Evolutionary conservation across 2,329 filamentous ascomycete species (phyloP), one percentile per base, ranked within the genome.

Genomic region (Colletotrichum sp.): DNA sequence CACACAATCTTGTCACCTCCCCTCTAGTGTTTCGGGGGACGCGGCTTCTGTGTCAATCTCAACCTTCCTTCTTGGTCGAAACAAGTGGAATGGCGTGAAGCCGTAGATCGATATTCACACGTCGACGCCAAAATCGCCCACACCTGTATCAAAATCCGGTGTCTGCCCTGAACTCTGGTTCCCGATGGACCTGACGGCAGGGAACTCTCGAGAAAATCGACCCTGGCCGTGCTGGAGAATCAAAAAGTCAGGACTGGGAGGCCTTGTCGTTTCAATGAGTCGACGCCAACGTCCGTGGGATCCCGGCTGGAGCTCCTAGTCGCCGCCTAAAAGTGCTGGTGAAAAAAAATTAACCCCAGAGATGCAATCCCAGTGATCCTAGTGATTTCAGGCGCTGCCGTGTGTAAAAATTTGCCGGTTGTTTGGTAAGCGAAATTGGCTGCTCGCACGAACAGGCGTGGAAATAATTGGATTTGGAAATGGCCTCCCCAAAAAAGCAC

Each of bases 401-500:
- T 76, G 64, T 75, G 71, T 32, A 36, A 71, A 71, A 77, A 63
- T 66, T 71, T 71, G 55, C 65, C 75, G 19, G 71, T 64, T 57
- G 52, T 55, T 52, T 32, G 49, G 75, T 71, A 77, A 77, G 71
- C 75, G 75, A 77, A 63, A 77, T 77, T 77, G 61, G 66, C 32
- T 27, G 30, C 55, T 75, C 66, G 67, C 75, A 71, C 72, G 75
- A 63, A 62, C 71, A 62, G 72, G 62, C 52, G 62, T 67, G 52
- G 39, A 62, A 57, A 75, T 74, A 55, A 55, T 61, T 52, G 59
- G 55, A 59, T 67, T 75, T 75, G 71, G 36, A 34, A 32, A 75
- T 75, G 57, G 64, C 74, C 52, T 77, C 66, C 63, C 32, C 49
- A 49, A 68, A 72, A 62, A 62, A 63, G 61, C 22, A 72, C 39